Evolutionary conservation across 768 basidiomycete species (phyloP).

Genomic region (Arthromyces matolae): DNA sequence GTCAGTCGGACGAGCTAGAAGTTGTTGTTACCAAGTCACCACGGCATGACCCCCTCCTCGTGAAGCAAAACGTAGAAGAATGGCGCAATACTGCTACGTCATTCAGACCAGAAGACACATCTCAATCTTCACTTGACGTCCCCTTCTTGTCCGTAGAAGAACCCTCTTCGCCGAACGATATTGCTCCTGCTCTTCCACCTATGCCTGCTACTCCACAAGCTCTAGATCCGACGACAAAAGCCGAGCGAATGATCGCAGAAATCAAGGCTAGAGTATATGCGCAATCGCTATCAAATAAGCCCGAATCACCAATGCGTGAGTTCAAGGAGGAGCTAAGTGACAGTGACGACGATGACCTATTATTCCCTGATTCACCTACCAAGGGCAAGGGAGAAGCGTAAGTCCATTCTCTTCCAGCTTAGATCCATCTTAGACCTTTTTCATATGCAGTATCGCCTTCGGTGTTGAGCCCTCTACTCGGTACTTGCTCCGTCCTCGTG

Average conservation of each 20-base stretch:
- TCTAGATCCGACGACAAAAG: conserved; percentile 40
- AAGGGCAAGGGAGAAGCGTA: conserved; percentile 13
- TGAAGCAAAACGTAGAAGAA: conserved; percentile 36
- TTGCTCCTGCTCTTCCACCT: conserved; percentile 12
- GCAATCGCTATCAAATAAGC: conserved; percentile 41
- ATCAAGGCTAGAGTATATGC: conserved; percentile 63
- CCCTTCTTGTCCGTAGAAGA: conserved; percentile 2
- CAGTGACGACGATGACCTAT: conserved; percentile 51
- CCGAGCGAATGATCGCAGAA: conserved; percentile 56
- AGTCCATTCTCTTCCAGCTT: neutral
- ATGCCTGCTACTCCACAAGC: conserved; percentile 30
- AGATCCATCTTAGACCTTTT: too few species aligned
- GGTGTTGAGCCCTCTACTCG: neutral
- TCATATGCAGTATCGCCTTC: too few species aligned
- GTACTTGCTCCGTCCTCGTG: conserved; percentile 8
- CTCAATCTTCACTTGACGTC: conserved; percentile 9
- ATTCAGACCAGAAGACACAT: conserved; percentile 7
- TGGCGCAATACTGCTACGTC: conserved; percentile 35
- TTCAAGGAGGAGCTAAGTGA: conserved; percentile 47
- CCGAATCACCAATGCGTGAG: conserved; percentile 28
- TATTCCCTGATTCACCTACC: conserved; percentile 16
- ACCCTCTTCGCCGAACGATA: conserved; percentile 22
- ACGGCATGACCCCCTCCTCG: conserved; percentile 21
- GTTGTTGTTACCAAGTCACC: conserved; percentile 31
- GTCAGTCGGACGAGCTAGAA: conserved; percentile 66